Conservation (phyloP, 2,329 filamentous ascomycete genomes). For the Colletotrichum euphorbiae region DNA sequence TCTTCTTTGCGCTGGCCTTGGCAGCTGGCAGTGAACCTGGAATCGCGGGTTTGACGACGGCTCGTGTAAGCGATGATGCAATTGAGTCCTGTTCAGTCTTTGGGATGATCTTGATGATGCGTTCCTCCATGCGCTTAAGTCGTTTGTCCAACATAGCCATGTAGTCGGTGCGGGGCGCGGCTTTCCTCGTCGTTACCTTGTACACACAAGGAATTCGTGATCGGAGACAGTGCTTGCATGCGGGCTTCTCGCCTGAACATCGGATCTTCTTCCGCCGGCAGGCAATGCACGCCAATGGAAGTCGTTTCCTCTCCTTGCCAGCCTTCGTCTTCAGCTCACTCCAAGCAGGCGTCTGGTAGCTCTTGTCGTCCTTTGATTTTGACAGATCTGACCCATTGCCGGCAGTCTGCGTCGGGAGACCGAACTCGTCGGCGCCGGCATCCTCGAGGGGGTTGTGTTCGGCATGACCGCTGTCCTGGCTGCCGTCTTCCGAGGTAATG, state of each 20-base stretch:
- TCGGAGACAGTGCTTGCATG: conserved; percentile 94
- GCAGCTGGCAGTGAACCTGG: conserved; percentile 62
- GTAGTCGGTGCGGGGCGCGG: conserved; percentile 94
- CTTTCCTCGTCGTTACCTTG: conserved; percentile 95
- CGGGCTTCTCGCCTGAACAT: conserved; percentile 96
- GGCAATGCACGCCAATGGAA: conserved; percentile 94
- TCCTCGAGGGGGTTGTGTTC: conserved; percentile 64
- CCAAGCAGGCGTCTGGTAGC: conserved; percentile 74
- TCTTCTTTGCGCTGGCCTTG: conserved; percentile 78
- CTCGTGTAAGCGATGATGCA: conserved; percentile 76
- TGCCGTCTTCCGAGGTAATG: conserved; percentile 60
- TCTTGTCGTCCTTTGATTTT: conserved; percentile 68
- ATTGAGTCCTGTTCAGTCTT: conserved; percentile 80
- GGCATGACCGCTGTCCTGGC: conserved; percentile 56
- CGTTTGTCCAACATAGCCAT: conserved; percentile 99
- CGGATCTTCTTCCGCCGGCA: conserved; percentile 98
- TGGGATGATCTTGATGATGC: conserved; percentile 94
- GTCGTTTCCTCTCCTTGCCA: conserved; percentile 92
- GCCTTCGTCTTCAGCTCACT: conserved; percentile 90
- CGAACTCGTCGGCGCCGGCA: conserved; percentile 69
- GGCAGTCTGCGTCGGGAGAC: conserved; percentile 58
- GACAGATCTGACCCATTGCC: conserved; percentile 66
- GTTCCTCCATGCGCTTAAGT: conserved; percentile 96
- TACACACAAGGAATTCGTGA: conserved; percentile 97
- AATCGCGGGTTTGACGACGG: conserved; percentile 84